These are phyloP conservation scores for Elsinoe ampelina DNA, from an alignment of 2,329 filamentous ascomycete genomes.

Conservation along the genomic window DNA sequence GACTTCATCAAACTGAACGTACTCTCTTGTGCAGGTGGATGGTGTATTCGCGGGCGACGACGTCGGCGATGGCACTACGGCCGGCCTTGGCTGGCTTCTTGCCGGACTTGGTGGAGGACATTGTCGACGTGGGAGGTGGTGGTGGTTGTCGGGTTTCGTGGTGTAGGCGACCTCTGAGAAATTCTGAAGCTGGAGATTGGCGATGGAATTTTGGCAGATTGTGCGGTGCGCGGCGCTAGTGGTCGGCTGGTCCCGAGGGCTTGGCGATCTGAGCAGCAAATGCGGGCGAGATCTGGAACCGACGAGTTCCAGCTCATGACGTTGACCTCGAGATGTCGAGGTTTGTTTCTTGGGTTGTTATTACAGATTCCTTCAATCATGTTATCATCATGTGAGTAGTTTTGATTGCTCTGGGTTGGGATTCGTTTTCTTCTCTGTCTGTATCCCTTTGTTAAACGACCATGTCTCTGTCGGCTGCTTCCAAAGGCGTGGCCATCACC, in stretches of 20 bases:
- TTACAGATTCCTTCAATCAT: not conserved
- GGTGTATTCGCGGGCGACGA: slow-evolving; percentile 99
- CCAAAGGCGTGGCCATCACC: slow-evolving; percentile 38
- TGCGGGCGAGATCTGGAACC: slow-evolving; percentile 5
- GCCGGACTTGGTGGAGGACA: slow-evolving; percentile 33
- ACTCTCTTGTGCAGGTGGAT: slow-evolving; percentile 99
- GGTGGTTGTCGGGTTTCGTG: slow-evolving; percentile 5
- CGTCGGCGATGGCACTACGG: slow-evolving; percentile 96
- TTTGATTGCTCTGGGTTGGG: not conserved
- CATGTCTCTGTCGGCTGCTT: slow-evolving; percentile 15
- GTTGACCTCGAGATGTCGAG: slow-evolving; percentile 5
- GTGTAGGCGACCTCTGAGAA: slow-evolving; percentile 10
- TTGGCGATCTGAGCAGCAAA: slow-evolving; percentile 9
- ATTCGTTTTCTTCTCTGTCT: not conserved
- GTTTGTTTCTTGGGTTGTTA: not conserved
- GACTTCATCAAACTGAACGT: slow-evolving; percentile 70
- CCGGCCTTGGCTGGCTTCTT: slow-evolving; percentile 63
- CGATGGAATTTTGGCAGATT: slow-evolving; percentile 1
- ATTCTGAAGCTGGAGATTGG: not conserved
- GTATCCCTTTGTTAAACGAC: not conserved
- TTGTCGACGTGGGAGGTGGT: slow-evolving; percentile 20
- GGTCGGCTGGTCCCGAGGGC: not conserved
- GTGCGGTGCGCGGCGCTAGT: not conserved
- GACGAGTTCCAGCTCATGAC: not conserved
- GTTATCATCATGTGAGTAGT: not conserved